These are phyloP conservation scores for Mortierella hygrophila DNA, from an alignment of 192 early-diverging fungal species.

Conservation along the genomic window DNA sequence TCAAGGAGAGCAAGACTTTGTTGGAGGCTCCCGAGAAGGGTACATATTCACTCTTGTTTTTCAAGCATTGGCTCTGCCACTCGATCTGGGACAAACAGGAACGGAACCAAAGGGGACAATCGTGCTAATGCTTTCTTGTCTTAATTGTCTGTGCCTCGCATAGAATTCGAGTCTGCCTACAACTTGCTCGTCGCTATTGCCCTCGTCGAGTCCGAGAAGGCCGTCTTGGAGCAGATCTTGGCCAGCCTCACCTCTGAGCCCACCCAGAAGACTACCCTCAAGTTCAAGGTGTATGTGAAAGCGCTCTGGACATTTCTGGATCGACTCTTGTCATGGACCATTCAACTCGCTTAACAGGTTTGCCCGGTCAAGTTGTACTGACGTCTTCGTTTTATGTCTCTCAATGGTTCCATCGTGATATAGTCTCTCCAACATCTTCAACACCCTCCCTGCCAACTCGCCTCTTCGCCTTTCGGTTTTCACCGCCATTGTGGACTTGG, in stretches of 20 bases:
- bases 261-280: constrained; percentile 64
- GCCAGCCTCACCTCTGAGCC: constrained; percentile 63
- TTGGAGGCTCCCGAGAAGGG: constrained; percentile 71
- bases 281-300: constrained; percentile 72
- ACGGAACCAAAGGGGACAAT: background rate
- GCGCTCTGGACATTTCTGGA: constrained; percentile 8
- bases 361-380: background rate
- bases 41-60: constrained; percentile 28
- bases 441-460: constrained; percentile 71
- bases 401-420: background rate
- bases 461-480: constrained; percentile 78
- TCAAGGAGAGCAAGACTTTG: constrained; percentile 66
- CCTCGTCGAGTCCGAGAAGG: constrained; percentile 59
- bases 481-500: constrained; percentile 79
- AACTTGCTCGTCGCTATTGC: constrained; percentile 79
- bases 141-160: background rate
- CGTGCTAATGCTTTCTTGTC: background rate
- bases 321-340: constrained; percentile 34
- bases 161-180: constrained; percentile 76
- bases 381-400: background rate
- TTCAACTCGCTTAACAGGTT: background rate
- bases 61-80: background rate
- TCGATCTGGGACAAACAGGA: background rate
- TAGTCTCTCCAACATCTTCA: constrained; percentile 89
- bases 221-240: constrained; percentile 59